Percentiles rank a stretch among this genome's conserved stretches.
These are phyloP conservation scores for Nicotiana tomentosiformis DNA, from an alignment of 257 asterid genomes.

Conservation along the genomic window DNA sequence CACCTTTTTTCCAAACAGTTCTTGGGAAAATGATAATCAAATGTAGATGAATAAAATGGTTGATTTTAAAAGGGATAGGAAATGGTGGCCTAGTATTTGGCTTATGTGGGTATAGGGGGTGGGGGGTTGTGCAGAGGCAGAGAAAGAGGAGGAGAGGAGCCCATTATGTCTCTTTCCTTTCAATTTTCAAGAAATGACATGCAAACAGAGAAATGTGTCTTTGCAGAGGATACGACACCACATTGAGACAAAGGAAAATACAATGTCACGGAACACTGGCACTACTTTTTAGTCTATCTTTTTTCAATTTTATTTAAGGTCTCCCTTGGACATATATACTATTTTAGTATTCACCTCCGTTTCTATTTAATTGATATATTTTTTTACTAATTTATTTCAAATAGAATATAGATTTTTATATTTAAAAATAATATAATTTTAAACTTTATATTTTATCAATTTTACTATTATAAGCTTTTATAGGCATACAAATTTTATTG, in stretches of 20 bases:
- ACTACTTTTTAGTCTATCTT: not conserved
- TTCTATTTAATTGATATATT: too few relatives aligned
- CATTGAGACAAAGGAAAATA: not conserved
- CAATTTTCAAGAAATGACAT: slow-evolving; percentile 16
- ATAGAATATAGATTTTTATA: too few relatives aligned
- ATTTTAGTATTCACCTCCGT: too few relatives aligned
- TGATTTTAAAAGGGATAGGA: not conserved
- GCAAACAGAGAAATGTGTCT: not conserved
- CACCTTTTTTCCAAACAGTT: slow-evolving; percentile 1
- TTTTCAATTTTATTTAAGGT: not conserved
- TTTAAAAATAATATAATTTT: too few relatives aligned
- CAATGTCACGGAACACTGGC: not conserved
- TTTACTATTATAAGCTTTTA: too few relatives aligned
- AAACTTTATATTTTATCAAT: too few relatives aligned
- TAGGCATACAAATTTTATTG: too few relatives aligned
- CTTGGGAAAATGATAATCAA: slow-evolving; percentile 2
- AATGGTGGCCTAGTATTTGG: not conserved
- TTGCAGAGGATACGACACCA: not conserved
- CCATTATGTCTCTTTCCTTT: not conserved
- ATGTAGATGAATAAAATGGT: slow-evolving; percentile 1
- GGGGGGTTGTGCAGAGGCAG: not conserved
- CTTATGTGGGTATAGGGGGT: slow-evolving; percentile 5
- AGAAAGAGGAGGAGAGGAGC: not conserved
- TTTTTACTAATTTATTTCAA: too few relatives aligned
- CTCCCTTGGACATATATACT: too few relatives aligned